A percentile compares a stretch with the other conserved stretches of the same genome.
phyloP scores from a whole-genome alignment of 495 filamentous ascomycete species.

The Hypoxylon perforatum region DNA sequence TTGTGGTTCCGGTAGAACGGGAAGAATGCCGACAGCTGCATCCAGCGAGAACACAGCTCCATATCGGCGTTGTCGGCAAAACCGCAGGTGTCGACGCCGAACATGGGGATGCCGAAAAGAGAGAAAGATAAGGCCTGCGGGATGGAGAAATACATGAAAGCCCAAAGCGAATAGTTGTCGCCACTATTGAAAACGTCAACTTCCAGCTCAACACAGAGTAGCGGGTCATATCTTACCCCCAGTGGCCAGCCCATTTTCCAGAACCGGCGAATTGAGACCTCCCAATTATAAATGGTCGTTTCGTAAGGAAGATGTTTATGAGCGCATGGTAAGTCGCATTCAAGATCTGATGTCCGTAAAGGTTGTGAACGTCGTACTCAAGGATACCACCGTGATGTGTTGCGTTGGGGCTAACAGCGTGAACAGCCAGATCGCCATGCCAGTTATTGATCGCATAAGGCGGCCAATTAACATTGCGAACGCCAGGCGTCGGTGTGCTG shows the following conservation, averaged over 20 bases:
- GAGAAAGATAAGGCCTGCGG: slow-evolving; percentile 83
- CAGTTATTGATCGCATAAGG: slow-evolving; percentile 86
- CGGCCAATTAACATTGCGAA: slow-evolving; percentile 81
- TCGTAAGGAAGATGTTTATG: slow-evolving; percentile 66
- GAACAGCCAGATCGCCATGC: slow-evolving; percentile 78
- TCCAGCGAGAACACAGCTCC: slow-evolving; percentile 87
- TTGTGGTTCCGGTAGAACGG: slow-evolving; percentile 93
- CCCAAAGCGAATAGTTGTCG: slow-evolving; percentile 78
- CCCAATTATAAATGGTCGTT: slow-evolving; percentile 87
- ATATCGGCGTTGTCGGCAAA: slow-evolving; percentile 77
- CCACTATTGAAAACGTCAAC: slow-evolving; percentile 53
- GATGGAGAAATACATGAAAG: slow-evolving; percentile 80
- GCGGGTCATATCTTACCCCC: slow-evolving; percentile 63
- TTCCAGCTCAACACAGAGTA: background rate
- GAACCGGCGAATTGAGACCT: slow-evolving; percentile 84
- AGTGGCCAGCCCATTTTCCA: slow-evolving; percentile 86
- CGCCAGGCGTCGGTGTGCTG: slow-evolving; percentile 73
- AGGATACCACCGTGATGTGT: slow-evolving; percentile 76
- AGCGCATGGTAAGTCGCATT: slow-evolving; percentile 85
- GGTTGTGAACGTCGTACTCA: slow-evolving; percentile 86
- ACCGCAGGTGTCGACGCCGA: slow-evolving; percentile 84
- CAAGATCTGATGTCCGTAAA: slow-evolving; percentile 79
- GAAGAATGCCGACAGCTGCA: slow-evolving; percentile 87
- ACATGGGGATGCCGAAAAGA: slow-evolving; percentile 89
- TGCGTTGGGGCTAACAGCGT: slow-evolving; percentile 81